Conservation (phyloP, 441 rosid genomes). For the Pelargonium australe region DNA sequence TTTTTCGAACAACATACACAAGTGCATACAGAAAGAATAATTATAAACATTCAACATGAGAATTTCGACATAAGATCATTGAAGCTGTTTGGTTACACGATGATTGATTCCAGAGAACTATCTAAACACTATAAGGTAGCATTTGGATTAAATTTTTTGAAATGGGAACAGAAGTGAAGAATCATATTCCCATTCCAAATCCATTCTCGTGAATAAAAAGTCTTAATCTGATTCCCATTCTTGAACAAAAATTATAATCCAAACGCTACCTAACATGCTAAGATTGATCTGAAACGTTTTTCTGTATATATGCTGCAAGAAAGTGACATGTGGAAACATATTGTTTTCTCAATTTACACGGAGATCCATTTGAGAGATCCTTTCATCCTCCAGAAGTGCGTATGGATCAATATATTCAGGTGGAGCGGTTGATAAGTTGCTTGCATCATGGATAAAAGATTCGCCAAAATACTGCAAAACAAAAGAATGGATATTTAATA, state of each 20-base stretch:
- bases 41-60: slow-evolving; percentile 1
- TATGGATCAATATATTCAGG: slow-evolving; percentile 74
- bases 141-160: no score
- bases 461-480: slow-evolving; percentile 63
- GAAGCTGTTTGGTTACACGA: not conserved
- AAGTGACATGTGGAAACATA: not conserved
- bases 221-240: no score
- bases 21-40: not conserved
- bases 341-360: slow-evolving; percentile 41
- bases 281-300: no score
- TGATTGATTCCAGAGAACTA: not conserved
- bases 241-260: no score
- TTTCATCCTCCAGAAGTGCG: slow-evolving; percentile 73
- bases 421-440: slow-evolving; percentile 30
- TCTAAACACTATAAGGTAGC: not conserved
- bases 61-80: not conserved
- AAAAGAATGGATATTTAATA: not conserved
- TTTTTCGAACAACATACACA: not conserved
- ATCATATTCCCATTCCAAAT: no score
- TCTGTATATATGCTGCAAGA: not conserved
- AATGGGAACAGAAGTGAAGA: not conserved
- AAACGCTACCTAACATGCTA: no score
- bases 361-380: slow-evolving; percentile 65
- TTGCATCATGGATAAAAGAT: slow-evolving; percentile 61
- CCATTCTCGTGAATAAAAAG: no score